Evolutionary conservation across 768 basidiomycete genomes (phyloP), one percentile per base, ranked within the genome.

Genomic region (Kwoniella mangroviensis): DNA sequence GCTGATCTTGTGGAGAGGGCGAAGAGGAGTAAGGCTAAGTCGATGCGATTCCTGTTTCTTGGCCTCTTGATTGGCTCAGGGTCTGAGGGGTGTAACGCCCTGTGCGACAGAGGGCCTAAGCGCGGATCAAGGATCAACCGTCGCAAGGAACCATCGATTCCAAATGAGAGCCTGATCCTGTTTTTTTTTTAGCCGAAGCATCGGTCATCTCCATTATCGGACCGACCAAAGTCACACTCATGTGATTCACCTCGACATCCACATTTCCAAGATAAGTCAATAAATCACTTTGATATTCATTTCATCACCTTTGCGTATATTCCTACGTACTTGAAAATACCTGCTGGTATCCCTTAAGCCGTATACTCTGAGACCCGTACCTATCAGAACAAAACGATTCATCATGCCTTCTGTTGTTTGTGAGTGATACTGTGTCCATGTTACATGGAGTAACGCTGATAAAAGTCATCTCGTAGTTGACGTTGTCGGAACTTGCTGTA

Each of bases 401-500:
- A 49, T 40, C 42, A 75, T 75, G 74, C 74, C 74, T 41, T 73
- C 74, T n/a, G 74, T 75, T 41, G 67, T 73, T 55, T 75, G 73
- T 75, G 59, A 69, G 73, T 75, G 21, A 24, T 17, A 6, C 15
- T 24, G 9, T 34, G 41, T 15, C 43, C n/a, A 26, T 19, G 28
- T 41, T 4, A 41, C 12, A 9, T 40, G 42, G 26, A 24, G 17
- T 34, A 28, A 52, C 12, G 22, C 9, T 21, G 59, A 57, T 34
- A 6, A 5, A 11, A 15, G 10, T 26, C 53, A 52, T 5, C 24
- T 28, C 52, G n/a, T 61, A 78, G 74, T 75, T 55, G 76, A 77
- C 64, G 73, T 75, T 54, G 76, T 77, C 24, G 76, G 76, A 19
- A 77, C 76, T 10, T 75, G 74, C 62, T 75, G 71, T 72, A 24